Percentiles rank a stretch among this genome's conserved stretches.
Evolutionary conservation across 2,329 filamentous ascomycete genomes (phyloP).

Genomic region (Fusarium sp.): DNA sequence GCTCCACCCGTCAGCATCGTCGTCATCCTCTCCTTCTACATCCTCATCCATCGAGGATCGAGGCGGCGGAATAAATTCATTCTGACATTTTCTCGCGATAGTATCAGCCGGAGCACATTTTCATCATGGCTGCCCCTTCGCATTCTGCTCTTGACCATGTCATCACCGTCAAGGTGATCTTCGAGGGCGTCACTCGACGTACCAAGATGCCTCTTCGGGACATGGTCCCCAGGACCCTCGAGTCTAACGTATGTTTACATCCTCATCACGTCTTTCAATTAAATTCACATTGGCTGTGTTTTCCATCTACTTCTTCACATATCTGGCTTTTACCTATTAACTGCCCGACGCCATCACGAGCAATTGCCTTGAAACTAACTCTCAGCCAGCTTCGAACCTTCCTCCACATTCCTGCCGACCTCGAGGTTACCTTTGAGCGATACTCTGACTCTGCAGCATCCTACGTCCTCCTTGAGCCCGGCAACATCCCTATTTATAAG

Average conservation of each 20-base stretch:
- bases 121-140: conserved; percentile 43
- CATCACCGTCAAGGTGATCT: conserved; percentile 85
- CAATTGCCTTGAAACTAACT: conserved; percentile 23
- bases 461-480: conserved; percentile 79
- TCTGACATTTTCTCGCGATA: conserved; percentile 6
- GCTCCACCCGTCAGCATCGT: conserved; percentile 34
- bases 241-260: conserved; percentile 76
- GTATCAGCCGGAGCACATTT: conserved; percentile 4
- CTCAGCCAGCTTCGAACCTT: conserved; percentile 48
- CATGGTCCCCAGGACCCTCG: conserved; percentile 75
- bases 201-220: conserved; percentile 92
- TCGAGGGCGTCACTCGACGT: conserved; percentile 77
- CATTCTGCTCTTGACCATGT: conserved; percentile 44
- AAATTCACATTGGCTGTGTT: not conserved
- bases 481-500: conserved; percentile 87
- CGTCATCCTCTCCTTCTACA: conserved; percentile 33
- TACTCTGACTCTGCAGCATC: conserved; percentile 90
- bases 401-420: conserved; percentile 47
- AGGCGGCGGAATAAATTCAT: conserved; percentile 4
- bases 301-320: not conserved
- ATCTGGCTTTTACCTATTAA: not conserved
- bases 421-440: conserved; percentile 75
- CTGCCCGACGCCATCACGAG: not conserved
- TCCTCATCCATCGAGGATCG: conserved; percentile 32
- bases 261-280: not conserved